Base-by-base conservation (phyloP, 192 early-diverging fungal genomes). In the Spizellomyces sp. region DNA sequence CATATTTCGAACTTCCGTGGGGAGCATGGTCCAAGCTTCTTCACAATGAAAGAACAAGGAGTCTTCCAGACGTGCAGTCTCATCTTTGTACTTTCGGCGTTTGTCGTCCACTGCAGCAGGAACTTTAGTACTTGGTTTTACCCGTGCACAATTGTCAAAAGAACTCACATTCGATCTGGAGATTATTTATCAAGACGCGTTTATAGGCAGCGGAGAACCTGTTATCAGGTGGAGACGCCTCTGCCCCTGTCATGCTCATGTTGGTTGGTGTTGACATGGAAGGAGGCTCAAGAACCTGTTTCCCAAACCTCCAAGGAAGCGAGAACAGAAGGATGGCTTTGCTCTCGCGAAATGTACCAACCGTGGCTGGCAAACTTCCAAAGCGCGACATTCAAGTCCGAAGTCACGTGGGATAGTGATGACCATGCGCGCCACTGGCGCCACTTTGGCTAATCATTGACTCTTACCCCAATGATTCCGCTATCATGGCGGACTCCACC, bases 1-100 rank as follows among this genome's bases (percentile, higher is more conserved):
- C 44, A 65, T n/a, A 43, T 48, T 43, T 12, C 63, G 42, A n/a
- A 65, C 5, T n/a, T 65, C 63, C 63, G 6, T 14, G 5, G 63
- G 63, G n/a, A 42, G 41, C n/a, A 12, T 42, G 12, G n/a, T 41
- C 63, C 63, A 65, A n/a, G 36, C 36, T n/a, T 47, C 63, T 46
- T 65, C 63, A 27, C 63, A 65, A 5, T 41, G 63, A 27, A 14
- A n/a, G 15, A 65, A 22, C 10, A 65, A 27, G 46, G 15, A 15
- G 5, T 65, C 46, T 14, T 12, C 36, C 63, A 46, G 48, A 17
- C 63, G 36, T 4, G 14, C 44, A n/a, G 63, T 65, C 41, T 65
- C 63, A 48, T 44, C 45, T 27, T 65, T 42, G 46, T 22, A 65
- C n/a, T 65, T 43, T 65, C 22, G 59, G 15, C 22, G 12, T 12